These are phyloP conservation scores for Globisporangium mamillatum DNA, from an alignment of 352 stramenopile species.

Conservation along the genomic window DNA sequence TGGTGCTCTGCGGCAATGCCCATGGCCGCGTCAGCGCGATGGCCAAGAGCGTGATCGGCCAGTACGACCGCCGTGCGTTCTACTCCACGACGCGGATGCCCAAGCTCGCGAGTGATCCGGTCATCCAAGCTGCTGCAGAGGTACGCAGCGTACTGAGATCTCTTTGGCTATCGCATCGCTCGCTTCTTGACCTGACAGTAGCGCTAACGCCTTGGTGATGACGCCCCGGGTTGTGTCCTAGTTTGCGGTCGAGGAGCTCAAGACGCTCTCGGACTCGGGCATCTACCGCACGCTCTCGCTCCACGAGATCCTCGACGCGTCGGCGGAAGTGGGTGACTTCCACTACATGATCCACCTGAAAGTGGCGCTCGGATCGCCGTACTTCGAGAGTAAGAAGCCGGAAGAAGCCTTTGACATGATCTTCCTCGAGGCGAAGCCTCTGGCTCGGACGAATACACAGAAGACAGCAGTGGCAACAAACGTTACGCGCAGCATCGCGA, in stretches of 20 bases:
- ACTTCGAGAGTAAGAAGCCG: constrained; percentile 57
- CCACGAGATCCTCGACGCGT: constrained; percentile 42
- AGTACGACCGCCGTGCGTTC: constrained; percentile 23
- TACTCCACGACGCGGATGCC: constrained; percentile 23
- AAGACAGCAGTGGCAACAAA: constrained; percentile 21
- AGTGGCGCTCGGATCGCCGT: constrained; percentile 59
- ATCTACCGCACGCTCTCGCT: constrained; percentile 69
- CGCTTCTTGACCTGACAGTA: background rate
- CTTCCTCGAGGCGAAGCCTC: constrained; percentile 64
- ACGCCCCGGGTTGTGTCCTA: constrained; percentile 12
- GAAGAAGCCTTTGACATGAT: constrained; percentile 73
- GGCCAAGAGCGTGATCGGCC: constrained; percentile 9
- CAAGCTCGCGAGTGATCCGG: constrained; percentile 33
- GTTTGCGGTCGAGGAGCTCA: constrained; percentile 64
- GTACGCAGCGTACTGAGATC: background rate
- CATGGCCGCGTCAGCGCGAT: background rate
- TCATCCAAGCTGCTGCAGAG: constrained; percentile 41
- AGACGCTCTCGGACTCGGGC: constrained; percentile 61
- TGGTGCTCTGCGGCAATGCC: background rate
- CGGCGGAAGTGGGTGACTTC: constrained; percentile 70
- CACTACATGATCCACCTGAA: constrained; percentile 76
- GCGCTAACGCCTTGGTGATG: background rate
- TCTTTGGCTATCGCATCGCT: background rate
- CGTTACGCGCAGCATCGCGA: constrained; percentile 59
- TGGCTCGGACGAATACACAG: background rate